Percentiles rank a stretch among this genome's conserved stretches.
Conservation (phyloP, 257 asterid species). For the Lithospermum erythrorhizon region DNA sequence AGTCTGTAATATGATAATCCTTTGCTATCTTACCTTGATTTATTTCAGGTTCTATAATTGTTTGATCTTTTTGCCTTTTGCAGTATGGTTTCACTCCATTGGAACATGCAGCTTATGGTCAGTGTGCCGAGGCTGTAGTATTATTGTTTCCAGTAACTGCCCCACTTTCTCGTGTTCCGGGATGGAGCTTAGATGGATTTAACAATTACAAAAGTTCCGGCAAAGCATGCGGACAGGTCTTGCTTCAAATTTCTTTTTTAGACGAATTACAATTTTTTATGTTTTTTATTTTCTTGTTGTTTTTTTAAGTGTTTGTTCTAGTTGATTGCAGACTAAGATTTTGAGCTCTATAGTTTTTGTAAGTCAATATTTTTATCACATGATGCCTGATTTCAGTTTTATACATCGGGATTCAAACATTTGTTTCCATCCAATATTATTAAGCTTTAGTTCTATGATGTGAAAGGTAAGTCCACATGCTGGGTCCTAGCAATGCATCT, state of each 20-base stretch:
- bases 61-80: neutral
- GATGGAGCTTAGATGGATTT: constrained; percentile 5
- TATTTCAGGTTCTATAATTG: neutral
- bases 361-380: too few species aligned
- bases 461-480: too few species aligned
- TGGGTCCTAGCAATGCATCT: too few species aligned
- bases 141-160: constrained; percentile 3
- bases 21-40: neutral
- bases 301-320: too few species aligned
- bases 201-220: neutral
- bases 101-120: constrained; percentile 2
- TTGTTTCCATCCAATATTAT: too few species aligned
- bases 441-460: too few species aligned
- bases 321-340: neutral
- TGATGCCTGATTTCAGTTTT: too few species aligned
- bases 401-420: too few species aligned
- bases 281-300: too few species aligned
- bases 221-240: neutral
- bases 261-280: neutral
- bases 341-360: too few species aligned
- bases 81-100: constrained; percentile 1
- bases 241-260: neutral
- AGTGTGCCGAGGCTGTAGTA: neutral
- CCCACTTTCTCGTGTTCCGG: neutral
- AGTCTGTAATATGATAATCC: neutral